Evolutionary conservation across 176 grass and related monocot species (phyloP).

Genomic region (Triticum urartu): DNA sequence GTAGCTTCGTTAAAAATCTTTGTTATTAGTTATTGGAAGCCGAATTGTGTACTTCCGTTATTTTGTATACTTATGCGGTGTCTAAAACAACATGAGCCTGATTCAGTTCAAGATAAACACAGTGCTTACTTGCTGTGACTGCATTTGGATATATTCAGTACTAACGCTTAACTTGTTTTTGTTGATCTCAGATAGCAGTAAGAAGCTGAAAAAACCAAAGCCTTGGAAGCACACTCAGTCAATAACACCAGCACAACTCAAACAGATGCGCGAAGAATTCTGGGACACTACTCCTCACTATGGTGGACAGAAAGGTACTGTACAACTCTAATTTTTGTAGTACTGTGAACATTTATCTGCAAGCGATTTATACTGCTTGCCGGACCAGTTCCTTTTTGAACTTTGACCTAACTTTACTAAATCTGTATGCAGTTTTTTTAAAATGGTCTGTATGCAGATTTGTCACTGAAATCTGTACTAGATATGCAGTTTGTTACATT

Average conservation of each 20-base stretch:
- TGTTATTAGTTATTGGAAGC: not conserved
- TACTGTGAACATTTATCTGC: constrained; percentile 17
- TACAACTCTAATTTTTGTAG: not conserved
- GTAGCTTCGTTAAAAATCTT: not conserved
- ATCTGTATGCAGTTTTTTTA: not conserved
- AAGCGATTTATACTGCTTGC: constrained; percentile 36
- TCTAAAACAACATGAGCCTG: not conserved
- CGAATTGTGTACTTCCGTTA: not conserved
- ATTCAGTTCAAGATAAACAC: not conserved
- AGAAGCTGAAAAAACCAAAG: constrained; percentile 76
- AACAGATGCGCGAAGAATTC: constrained; percentile 91
- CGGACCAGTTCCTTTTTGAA: constrained; percentile 3
- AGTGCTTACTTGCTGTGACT: constrained; percentile 5
- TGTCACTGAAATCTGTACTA: not conserved
- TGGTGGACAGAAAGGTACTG: constrained; percentile 82
- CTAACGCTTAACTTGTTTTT: constrained; percentile 2
- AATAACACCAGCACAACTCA: constrained; percentile 62
- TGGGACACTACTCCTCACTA: constrained; percentile 98
- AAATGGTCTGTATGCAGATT: not conserved
- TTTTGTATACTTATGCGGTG: constrained; percentile 4
- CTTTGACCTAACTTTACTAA: constrained; percentile 22
- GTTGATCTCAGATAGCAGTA: constrained; percentile 57
- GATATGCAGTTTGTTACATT: not conserved
- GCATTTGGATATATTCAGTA: constrained; percentile 19
- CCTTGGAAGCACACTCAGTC: constrained; percentile 81